Evolutionary conservation across 495 filamentous ascomycete genomes (phyloP).

Genomic region (Hyaloscypha variabilis): DNA sequence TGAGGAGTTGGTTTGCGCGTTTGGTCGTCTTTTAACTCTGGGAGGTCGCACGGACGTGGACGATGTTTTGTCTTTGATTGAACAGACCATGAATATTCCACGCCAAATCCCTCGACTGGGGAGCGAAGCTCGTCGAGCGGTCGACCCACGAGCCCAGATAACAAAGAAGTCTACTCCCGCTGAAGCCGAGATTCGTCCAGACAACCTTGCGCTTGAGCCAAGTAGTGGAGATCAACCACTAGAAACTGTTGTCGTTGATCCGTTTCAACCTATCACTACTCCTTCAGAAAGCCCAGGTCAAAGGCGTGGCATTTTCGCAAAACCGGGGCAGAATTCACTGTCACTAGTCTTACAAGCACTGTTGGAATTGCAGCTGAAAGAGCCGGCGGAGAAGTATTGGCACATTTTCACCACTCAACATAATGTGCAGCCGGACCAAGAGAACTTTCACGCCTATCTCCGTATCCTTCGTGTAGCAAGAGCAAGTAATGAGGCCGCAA

Average conservation of each 20-base stretch:
- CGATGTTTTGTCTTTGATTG: slow-evolving; percentile 69
- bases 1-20: slow-evolving; percentile 70
- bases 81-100: slow-evolving; percentile 77
- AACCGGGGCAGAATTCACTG: slow-evolving; percentile 67
- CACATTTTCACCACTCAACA: slow-evolving; percentile 59
- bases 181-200: background rate
- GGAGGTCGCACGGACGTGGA: slow-evolving; percentile 61
- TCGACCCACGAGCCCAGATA: slow-evolving; percentile 6
- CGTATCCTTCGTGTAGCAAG: slow-evolving; percentile 66
- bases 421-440: slow-evolving; percentile 65
- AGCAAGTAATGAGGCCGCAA: slow-evolving; percentile 55
- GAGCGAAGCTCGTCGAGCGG: slow-evolving; percentile 20
- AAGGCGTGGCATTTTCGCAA: slow-evolving; percentile 39
- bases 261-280: background rate
- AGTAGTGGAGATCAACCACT: background rate
- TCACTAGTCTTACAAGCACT: slow-evolving; percentile 69
- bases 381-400: slow-evolving; percentile 70
- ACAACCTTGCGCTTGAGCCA: background rate
- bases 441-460: slow-evolving; percentile 68
- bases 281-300: background rate
- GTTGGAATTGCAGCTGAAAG: slow-evolving; percentile 48
- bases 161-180: background rate
- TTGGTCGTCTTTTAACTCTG: slow-evolving; percentile 73
- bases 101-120: slow-evolving; percentile 40
- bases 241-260: background rate